These are phyloP conservation scores for Drechslerella coelobrocha DNA, from an alignment of 2,329 filamentous ascomycete species.

Conservation along the genomic window DNA sequence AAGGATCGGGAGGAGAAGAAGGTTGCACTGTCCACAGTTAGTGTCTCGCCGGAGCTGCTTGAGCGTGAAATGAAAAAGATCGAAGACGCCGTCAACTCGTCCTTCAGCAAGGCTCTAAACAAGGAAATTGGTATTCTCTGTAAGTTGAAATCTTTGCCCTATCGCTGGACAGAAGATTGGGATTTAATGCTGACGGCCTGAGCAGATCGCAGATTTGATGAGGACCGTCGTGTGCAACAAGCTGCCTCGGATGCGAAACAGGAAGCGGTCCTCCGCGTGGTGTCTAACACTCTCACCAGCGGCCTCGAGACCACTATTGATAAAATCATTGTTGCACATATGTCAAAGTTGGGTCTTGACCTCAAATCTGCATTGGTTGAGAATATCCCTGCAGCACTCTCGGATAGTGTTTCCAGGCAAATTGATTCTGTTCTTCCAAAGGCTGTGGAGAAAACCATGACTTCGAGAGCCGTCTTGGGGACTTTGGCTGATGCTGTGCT, in stretches of 20 bases:
- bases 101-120: constrained; percentile 67
- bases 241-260: constrained; percentile 70
- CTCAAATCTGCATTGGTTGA: constrained; percentile 75
- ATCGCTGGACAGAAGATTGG: constrained; percentile 59
- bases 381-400: constrained; percentile 71
- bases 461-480: constrained; percentile 28
- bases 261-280: constrained; percentile 71
- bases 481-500: constrained; percentile 33
- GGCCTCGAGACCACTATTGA: constrained; percentile 78
- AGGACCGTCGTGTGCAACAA: constrained; percentile 72
- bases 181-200: constrained; percentile 57
- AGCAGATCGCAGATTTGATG: constrained; percentile 68
- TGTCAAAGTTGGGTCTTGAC: constrained; percentile 77
- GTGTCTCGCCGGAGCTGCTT: constrained; percentile 53
- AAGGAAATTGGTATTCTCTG: constrained; percentile 66
- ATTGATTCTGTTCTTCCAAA: constrained; percentile 73
- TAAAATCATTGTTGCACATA: constrained; percentile 76
- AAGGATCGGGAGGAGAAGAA: constrained; percentile 74
- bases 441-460: constrained; percentile 61
- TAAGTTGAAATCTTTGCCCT: constrained; percentile 39
- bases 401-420: constrained; percentile 73
- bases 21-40: constrained; percentile 52
- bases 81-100: constrained; percentile 61
- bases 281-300: constrained; percentile 72
- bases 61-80: constrained; percentile 59